Base-by-base conservation (phyloP, 2,329 filamentous ascomycete genomes). In the Huntiella moniliformis region DNA sequence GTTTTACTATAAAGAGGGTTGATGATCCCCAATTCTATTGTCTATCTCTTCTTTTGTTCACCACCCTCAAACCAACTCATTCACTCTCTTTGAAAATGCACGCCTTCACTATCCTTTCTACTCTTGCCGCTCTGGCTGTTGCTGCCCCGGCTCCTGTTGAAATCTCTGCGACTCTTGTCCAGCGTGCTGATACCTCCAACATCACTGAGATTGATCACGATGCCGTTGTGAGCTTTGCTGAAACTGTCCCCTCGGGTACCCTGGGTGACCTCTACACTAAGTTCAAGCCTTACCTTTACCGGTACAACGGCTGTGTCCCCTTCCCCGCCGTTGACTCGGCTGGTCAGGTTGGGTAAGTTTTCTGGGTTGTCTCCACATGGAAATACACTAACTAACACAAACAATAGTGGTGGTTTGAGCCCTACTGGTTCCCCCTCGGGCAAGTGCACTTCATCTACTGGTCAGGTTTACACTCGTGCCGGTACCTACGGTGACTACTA, bases 231-330 rank as follows among this genome's bases (percentile, higher is more conserved):
- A 55, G 59, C 2, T 60, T 61, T 38, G 32, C 51, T 3, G 50
- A 61, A 50, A 52, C 57, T 7, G 57, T 60, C 16, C 59, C 59
- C 4, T 49, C 53, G 5, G 55, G 51, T 33, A 53, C 52, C 4
- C 48, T 52, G 31, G 58, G 59, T 17, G 44, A 48, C 17, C 45
- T 60, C 36, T 59, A 59, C 42, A 52, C 57, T 12, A 61, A 59
- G 52, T 60, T 57, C 52, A 59, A 60, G 52, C 59, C 59, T 7
- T 59, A 56, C 48, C 53, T 62, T 28, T 53, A 55, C 31, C 39
- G 40, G 5, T 67, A 77, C 15, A 71, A 71, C 53, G 74, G 74
- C 38, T 79, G 74, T 50, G 73, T 78, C 6, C 72, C 74, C 0
- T 79, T 74, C 54, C 73, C 74, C 0, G 74, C 68, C 1, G 74